phyloP scores from a whole-genome alignment of 306 rosid genomes.

The Psophocarpus tetragonolobus region DNA sequence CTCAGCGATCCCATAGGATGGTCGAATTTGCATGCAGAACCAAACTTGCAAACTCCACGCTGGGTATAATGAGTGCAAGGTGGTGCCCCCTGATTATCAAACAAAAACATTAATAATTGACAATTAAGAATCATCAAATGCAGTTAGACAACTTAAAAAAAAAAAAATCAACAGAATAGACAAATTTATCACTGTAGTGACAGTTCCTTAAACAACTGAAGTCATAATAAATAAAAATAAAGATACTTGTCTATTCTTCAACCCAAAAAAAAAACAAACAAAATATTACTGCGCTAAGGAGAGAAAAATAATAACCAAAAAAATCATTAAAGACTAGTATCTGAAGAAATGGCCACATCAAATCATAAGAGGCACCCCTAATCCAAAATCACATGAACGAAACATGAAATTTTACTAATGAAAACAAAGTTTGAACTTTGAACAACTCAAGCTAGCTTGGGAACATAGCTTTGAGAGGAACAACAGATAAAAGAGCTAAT shows the following conservation, averaged over 20 bases:
- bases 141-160: not conserved
- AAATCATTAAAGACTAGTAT: conserved; percentile 5
- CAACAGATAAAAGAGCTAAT: not conserved
- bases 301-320: conserved; percentile 5
- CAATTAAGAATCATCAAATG: conserved; percentile 7
- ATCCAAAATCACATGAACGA: conserved; percentile 11
- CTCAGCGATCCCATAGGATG: conserved; percentile 88
- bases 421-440: conserved; percentile 4
- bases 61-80: conserved; percentile 88
- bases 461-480: not conserved
- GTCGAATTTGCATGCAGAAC: conserved; percentile 86
- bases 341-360: conserved; percentile 10
- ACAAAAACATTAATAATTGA: conserved; percentile 37
- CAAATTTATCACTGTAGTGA: conserved; percentile 19
- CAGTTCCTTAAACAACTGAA: conserved; percentile 17
- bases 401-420: not conserved
- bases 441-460: conserved; percentile 13
- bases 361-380: conserved; percentile 5
- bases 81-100: conserved; percentile 80
- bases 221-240: not conserved
- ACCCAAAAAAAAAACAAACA: conserved; percentile 2
- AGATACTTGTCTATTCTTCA: conserved; percentile 19
- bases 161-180: conserved; percentile 4
- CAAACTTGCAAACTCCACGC: conserved; percentile 90
- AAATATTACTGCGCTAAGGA: not conserved